These are phyloP conservation scores for Przewalskia tangutica DNA, from an alignment of 257 asterid genomes.

Conservation along the genomic window DNA sequence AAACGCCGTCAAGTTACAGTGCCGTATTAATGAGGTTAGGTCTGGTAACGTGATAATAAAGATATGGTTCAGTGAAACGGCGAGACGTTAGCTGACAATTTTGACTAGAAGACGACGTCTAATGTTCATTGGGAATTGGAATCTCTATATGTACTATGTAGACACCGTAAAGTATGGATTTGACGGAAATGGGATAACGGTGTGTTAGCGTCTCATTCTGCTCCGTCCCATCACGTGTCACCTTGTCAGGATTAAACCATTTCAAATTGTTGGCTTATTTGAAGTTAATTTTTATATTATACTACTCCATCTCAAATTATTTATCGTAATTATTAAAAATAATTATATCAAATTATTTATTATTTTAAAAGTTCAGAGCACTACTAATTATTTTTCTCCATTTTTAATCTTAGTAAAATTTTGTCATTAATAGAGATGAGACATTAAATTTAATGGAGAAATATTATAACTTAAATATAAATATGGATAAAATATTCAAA, in stretches of 20 bases:
- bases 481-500: too few species aligned
- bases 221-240: not conserved
- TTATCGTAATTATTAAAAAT: too few species aligned
- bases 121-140: not conserved
- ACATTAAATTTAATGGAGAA: too few species aligned
- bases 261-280: too few species aligned
- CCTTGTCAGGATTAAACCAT: not conserved
- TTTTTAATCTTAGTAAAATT: too few species aligned
- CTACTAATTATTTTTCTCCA: too few species aligned
- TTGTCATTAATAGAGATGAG: too few species aligned
- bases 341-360: too few species aligned
- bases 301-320: too few species aligned
- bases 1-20: not conserved
- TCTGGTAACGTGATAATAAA: conserved; percentile 19
- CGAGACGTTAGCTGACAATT: conserved; percentile 27
- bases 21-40: not conserved
- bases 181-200: not conserved
- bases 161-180: not conserved
- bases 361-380: too few species aligned
- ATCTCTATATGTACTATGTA: not conserved
- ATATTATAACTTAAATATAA: too few species aligned
- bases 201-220: not conserved
- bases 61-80: conserved; percentile 14
- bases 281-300: too few species aligned
- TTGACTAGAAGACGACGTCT: not conserved